Evolutionary conservation across 352 stramenopile genomes (phyloP).

Genomic region (Phytophthora sp.): DNA sequence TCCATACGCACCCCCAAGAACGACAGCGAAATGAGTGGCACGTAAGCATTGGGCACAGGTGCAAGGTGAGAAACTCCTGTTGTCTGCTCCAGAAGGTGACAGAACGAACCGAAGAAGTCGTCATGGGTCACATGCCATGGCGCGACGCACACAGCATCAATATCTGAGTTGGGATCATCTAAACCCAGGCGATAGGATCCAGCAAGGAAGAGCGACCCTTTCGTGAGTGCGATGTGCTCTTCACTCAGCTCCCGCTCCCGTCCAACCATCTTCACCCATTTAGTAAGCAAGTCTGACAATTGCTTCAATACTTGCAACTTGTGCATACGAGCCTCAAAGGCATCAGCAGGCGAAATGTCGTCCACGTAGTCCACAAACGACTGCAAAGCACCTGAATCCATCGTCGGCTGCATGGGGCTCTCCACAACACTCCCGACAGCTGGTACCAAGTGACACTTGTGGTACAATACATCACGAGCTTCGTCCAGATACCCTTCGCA

Average conservation of each 20-base stretch:
- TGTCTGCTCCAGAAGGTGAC: conserved; percentile 64
- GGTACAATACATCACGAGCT: conserved; percentile 81
- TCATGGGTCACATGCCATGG: conserved; percentile 84
- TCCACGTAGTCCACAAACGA: conserved; percentile 68
- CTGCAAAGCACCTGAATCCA: conserved; percentile 41
- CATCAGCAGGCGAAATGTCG: conserved; percentile 59
- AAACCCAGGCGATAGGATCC: conserved; percentile 89
- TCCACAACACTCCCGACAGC: conserved; percentile 72
- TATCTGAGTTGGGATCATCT: conserved; percentile 84
- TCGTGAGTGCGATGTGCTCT: conserved; percentile 77
- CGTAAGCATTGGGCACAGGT: conserved; percentile 90
- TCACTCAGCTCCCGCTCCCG: conserved; percentile 67
- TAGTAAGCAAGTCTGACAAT: conserved; percentile 72
- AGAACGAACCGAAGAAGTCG: conserved; percentile 89
- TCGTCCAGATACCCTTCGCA: conserved; percentile 65
- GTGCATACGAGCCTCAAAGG: conserved; percentile 49
- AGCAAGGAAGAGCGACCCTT: conserved; percentile 78
- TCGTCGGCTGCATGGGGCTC: conserved; percentile 38
- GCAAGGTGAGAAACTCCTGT: conserved; percentile 74
- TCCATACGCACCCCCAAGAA: conserved; percentile 92
- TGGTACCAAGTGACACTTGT: conserved; percentile 80
- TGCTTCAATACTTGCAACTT: conserved; percentile 77
- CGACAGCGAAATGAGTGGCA: conserved; percentile 92
- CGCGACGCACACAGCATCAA: conserved; percentile 83
- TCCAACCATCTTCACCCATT: conserved; percentile 81